Conservation (phyloP, 2,329 filamentous ascomycete species). For the Talaromyces sp. region DNA sequence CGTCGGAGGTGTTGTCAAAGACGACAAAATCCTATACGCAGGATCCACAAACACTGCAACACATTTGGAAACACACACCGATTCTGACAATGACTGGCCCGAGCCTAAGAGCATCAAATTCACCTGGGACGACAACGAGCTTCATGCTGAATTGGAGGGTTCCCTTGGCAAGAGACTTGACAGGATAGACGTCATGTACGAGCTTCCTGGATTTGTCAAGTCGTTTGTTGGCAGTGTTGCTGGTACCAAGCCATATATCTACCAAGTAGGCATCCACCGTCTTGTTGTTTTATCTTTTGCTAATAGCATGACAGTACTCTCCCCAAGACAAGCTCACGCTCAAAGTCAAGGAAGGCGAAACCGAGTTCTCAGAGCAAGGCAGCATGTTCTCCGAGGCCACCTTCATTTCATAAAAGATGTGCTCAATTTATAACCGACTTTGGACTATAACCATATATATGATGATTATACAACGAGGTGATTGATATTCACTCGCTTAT, state of each 20-base stretch:
- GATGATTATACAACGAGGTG: constrained; percentile 1
- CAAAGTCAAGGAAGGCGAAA: constrained; percentile 80
- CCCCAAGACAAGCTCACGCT: constrained; percentile 66
- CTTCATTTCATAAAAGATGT: constrained; percentile 71
- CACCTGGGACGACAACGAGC: constrained; percentile 71
- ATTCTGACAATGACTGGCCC: constrained; percentile 81
- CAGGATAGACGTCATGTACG: constrained; percentile 91
- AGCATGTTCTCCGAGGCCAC: constrained; percentile 83
- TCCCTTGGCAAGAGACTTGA: constrained; percentile 69
- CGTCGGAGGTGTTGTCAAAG: constrained; percentile 77
- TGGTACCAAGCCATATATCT: constrained; percentile 96
- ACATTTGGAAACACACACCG: constrained; percentile 68
- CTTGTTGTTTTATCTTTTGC: neutral
- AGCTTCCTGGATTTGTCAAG: constrained; percentile 95
- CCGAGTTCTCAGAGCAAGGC: constrained; percentile 76
- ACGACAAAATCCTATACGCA: constrained; percentile 75
- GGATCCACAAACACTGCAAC: constrained; percentile 64
- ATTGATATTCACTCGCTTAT: constrained; percentile 9
- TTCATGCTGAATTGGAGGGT: constrained; percentile 69
- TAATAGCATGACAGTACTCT: constrained; percentile 58
- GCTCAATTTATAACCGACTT: neutral
- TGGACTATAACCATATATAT: constrained; percentile 12
- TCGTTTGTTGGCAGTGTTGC: constrained; percentile 82
- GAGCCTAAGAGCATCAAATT: constrained; percentile 75
- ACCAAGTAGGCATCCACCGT: constrained; percentile 64